Percentiles rank a stretch among this genome's conserved stretches.
Evolutionary conservation across 2,329 filamentous ascomycete genomes (phyloP).

Genomic region (Fusarium miscanthi): DNA sequence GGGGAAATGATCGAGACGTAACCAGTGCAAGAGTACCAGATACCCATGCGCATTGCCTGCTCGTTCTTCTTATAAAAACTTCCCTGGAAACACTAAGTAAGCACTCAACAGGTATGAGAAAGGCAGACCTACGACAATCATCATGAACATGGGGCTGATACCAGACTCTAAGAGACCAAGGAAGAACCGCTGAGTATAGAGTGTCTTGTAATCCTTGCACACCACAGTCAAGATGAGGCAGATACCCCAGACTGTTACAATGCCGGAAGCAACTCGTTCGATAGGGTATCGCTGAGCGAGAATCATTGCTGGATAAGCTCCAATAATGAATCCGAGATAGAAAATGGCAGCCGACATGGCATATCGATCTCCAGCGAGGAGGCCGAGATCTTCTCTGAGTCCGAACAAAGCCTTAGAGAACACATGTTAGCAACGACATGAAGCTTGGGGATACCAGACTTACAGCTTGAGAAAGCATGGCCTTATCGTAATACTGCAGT

Average conservation of each 20-base stretch:
- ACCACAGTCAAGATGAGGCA: slow-evolving; percentile 52
- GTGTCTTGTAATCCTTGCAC: slow-evolving; percentile 51
- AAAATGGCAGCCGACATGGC: slow-evolving; percentile 59
- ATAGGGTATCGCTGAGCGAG: slow-evolving; percentile 58
- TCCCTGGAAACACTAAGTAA: slow-evolving; percentile 1
- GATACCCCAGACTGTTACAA: slow-evolving; percentile 49
- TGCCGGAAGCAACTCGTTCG: slow-evolving; percentile 55
- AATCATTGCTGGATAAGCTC: slow-evolving; percentile 56
- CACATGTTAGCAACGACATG: not conserved
- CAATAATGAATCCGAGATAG: slow-evolving; percentile 61
- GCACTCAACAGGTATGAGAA: rapidly evolving
- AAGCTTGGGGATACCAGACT: not conserved
- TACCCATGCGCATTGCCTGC: slow-evolving; percentile 52
- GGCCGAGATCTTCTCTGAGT: slow-evolving; percentile 38
- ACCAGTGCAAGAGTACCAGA: slow-evolving; percentile 58
- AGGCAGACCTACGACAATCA: slow-evolving; percentile 53
- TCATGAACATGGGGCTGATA: slow-evolving; percentile 67
- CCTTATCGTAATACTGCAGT: slow-evolving; percentile 61
- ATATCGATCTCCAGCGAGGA: slow-evolving; percentile 56
- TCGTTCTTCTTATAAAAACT: slow-evolving; percentile 57
- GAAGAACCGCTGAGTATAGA: slow-evolving; percentile 63
- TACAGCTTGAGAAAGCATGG: slow-evolving; percentile 65
- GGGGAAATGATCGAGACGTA: slow-evolving; percentile 59
- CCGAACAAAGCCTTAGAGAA: slow-evolving; percentile 32
- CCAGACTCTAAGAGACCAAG: slow-evolving; percentile 66